Percentiles rank a stretch among this genome's conserved stretches.
phyloP scores from a whole-genome alignment of 305 asterid genomes.

The Euphrasia arctica region DNA sequence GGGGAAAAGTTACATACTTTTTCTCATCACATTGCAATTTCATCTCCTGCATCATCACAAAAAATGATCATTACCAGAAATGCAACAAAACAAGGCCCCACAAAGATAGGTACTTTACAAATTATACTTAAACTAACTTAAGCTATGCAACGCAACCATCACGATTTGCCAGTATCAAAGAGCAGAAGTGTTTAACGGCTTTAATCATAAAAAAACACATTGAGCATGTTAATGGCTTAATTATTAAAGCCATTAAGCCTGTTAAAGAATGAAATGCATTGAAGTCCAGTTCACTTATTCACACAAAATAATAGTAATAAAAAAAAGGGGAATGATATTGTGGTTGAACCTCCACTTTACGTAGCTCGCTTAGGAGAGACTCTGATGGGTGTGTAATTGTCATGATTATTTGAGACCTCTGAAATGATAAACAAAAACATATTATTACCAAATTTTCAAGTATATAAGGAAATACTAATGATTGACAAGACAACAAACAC shows the following conservation, averaged over 20 bases:
- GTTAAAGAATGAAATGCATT: slow-evolving; percentile 8
- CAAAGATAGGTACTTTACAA: not conserved
- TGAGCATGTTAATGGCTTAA: not conserved
- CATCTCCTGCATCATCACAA: slow-evolving; percentile 72
- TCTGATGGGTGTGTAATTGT: slow-evolving; percentile 88
- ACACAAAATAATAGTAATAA: not conserved
- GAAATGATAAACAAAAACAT: slow-evolving; percentile 35
- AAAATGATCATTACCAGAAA: slow-evolving; percentile 21
- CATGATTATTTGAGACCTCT: slow-evolving; percentile 72
- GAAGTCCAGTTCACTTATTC: not conserved
- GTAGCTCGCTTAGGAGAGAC: slow-evolving; percentile 83
- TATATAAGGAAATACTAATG: slow-evolving; percentile 15
- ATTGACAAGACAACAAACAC: slow-evolving; percentile 35
- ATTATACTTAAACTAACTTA: not conserved
- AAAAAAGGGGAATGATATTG: not conserved
- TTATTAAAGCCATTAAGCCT: not conserved
- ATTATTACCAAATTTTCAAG: slow-evolving; percentile 33
- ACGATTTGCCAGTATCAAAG: slow-evolving; percentile 2
- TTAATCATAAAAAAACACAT: slow-evolving; percentile 1
- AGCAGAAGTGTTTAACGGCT: not conserved
- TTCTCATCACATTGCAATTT: slow-evolving; percentile 86
- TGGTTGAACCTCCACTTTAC: slow-evolving; percentile 77
- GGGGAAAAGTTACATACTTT: slow-evolving; percentile 41
- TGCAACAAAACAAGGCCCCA: slow-evolving; percentile 10
- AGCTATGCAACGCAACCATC: not conserved